phyloP scores from a whole-genome alignment of 169 alveolate genomes.

The Eimeria necatrix region DNA sequence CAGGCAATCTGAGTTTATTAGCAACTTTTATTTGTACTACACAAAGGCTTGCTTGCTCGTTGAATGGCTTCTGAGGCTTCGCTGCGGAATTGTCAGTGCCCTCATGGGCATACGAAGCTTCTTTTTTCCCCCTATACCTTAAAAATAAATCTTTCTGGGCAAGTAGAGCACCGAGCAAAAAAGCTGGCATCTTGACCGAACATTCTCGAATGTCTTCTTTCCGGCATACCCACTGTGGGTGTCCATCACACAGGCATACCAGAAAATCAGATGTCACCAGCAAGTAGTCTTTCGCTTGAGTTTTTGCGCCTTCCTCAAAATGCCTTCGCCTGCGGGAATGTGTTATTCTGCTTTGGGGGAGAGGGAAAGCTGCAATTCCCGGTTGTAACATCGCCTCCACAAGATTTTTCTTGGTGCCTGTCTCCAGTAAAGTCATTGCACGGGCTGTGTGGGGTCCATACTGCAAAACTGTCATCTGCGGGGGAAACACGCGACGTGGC shows the following conservation, averaged over 20 bases:
- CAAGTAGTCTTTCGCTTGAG: conserved; percentile 44
- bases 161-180: conserved; percentile 39
- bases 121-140: background rate
- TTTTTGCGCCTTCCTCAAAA: background rate
- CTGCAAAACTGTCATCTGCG: conserved; percentile 48
- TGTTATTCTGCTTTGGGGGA: conserved; percentile 26
- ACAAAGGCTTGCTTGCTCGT: background rate
- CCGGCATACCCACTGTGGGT: conserved; percentile 78
- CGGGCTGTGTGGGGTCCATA: conserved; percentile 53
- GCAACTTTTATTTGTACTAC: conserved; percentile 44
- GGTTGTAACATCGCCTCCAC: conserved; percentile 60
- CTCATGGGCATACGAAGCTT: background rate
- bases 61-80: background rate
- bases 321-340: conserved; percentile 27
- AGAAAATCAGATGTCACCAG: conserved; percentile 59
- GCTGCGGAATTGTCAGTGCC: too few relatives aligned
- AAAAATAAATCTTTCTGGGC: conserved; percentile 56
- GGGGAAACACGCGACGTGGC: conserved; percentile 70
- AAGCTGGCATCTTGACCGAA: conserved; percentile 50
- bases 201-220: conserved; percentile 60
- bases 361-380: conserved; percentile 56
- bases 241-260: conserved; percentile 63
- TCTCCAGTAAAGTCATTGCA: conserved; percentile 61
- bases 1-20: conserved; percentile 43
- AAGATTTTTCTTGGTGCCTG: conserved; percentile 24